Evolutionary conservation across 139 green algal genomes (phyloP).

Genomic region (Tetraselmis striata): DNA sequence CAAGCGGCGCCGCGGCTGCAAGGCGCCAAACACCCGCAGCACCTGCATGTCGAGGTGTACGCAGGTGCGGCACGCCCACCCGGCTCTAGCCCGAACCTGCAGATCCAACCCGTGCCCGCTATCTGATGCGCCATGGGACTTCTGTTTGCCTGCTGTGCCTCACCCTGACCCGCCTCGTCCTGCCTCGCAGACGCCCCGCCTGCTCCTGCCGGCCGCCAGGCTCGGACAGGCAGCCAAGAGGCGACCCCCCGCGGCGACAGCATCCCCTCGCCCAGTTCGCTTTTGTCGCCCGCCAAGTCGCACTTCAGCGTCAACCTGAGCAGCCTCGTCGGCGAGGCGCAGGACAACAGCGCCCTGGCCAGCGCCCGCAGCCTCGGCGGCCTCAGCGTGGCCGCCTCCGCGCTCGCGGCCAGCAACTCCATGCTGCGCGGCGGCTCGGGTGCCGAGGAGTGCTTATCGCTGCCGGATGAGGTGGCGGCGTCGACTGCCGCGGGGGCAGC

Average conservation of each 20-base stretch:
- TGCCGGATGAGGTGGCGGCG: not conserved
- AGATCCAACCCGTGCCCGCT: too few relatives aligned
- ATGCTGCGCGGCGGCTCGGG: not conserved
- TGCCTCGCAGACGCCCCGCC: too few relatives aligned
- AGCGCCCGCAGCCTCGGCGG: not conserved
- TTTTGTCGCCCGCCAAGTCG: not conserved
- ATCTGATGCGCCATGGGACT: too few relatives aligned
- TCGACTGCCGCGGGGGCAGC: not conserved
- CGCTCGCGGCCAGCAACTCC: too few relatives aligned
- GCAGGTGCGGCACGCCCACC: not conserved
- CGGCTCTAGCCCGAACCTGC: too few relatives aligned
- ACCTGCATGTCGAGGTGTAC: not conserved
- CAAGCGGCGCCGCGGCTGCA: too few relatives aligned
- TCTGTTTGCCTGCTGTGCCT: too few relatives aligned
- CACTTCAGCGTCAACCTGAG: not conserved
- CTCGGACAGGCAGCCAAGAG: too few relatives aligned
- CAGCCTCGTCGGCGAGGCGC: not conserved
- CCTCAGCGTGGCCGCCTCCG: too few relatives aligned
- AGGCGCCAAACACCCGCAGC: too few relatives aligned
- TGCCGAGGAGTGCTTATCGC: not conserved
- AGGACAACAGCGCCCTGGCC: not conserved
- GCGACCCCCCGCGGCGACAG: not conserved
- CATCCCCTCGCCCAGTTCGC: not conserved
- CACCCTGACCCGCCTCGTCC: too few relatives aligned
- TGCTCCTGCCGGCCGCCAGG: too few relatives aligned